Evolutionary conservation across 768 basidiomycete genomes (phyloP).

Genomic region (Gymnopilus dilepis): DNA sequence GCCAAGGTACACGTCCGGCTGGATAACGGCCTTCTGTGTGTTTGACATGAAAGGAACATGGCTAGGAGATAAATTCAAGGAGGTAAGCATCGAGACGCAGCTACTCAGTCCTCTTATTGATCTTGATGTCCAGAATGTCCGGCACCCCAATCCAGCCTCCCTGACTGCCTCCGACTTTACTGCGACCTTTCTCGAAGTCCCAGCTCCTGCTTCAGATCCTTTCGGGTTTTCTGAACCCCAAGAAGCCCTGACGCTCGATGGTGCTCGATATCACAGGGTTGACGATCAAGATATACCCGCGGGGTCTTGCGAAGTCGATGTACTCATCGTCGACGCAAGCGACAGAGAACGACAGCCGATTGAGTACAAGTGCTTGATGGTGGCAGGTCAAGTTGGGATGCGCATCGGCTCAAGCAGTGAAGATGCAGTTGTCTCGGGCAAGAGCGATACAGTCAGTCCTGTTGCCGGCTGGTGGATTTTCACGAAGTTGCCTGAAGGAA

Average conservation of each 20-base stretch:
- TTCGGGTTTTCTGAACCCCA: neutral
- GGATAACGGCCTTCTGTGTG: constrained; percentile 18
- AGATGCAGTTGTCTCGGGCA: neutral
- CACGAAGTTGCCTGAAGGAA: neutral
- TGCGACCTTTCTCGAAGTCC: constrained; percentile 10
- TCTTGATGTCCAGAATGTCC: neutral
- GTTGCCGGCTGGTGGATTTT: constrained; percentile 17
- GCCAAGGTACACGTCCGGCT: constrained; percentile 9
- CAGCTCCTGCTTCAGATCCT: neutral
- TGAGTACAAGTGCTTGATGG: constrained; percentile 15
- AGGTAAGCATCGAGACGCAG: neutral
- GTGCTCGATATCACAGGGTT: constrained; percentile 2
- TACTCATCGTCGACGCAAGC: constrained; percentile 14
- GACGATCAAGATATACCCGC: constrained; percentile 10
- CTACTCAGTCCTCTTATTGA: no score
- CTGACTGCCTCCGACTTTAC: constrained; percentile 9
- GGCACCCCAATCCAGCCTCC: constrained; percentile 3
- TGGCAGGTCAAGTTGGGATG: constrained; percentile 14
- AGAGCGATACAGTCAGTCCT: constrained; percentile 13
- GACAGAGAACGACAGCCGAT: neutral
- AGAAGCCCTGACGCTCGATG: constrained; percentile 6
- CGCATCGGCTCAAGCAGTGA: neutral
- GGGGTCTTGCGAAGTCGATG: constrained; percentile 15
- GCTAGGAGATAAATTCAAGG: constrained; percentile 11
- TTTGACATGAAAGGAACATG: constrained; percentile 16